phyloP scores from a whole-genome alignment of 1,284 basidiomycete genomes.

The Wolfiporia cocos region DNA sequence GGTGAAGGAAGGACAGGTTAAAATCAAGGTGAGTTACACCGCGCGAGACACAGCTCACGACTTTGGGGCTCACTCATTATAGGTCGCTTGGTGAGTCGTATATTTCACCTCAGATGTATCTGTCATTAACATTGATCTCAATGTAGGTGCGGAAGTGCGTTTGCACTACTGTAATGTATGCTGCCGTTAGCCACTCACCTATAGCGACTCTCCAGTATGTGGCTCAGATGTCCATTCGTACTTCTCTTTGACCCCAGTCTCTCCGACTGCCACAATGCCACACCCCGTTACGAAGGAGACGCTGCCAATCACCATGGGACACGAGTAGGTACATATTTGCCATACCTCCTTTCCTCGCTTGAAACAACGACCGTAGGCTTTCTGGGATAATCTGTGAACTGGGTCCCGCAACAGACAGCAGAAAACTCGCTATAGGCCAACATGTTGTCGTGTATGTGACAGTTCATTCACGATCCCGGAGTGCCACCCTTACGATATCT shows the following conservation, averaged over 20 bases:
- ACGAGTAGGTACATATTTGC: slow-evolving; percentile 20
- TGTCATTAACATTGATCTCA: too few relatives aligned
- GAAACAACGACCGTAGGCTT: slow-evolving; percentile 13
- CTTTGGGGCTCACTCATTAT: neutral
- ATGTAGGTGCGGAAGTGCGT: neutral
- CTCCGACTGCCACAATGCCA: slow-evolving; percentile 15
- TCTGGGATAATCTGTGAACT: slow-evolving; percentile 26
- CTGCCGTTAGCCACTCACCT: too few relatives aligned
- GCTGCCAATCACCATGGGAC: slow-evolving; percentile 25
- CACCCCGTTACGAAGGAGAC: slow-evolving; percentile 23
- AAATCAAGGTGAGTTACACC: slow-evolving; percentile 26
- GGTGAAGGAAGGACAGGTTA: slow-evolving; percentile 16
- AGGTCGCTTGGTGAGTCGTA: slow-evolving; percentile 1
- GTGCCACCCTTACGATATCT: neutral
- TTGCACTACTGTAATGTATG: neutral
- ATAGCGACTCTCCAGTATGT: too few relatives aligned
- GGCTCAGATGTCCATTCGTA: slow-evolving; percentile 26
- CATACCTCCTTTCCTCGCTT: neutral
- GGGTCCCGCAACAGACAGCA: slow-evolving; percentile 20
- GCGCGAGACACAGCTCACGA: too few relatives aligned
- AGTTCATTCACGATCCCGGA: neutral
- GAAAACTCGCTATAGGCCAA: slow-evolving; percentile 19
- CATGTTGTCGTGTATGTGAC: slow-evolving; percentile 26
- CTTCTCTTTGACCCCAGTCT: slow-evolving; percentile 12
- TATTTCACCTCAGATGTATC: neutral